phyloP scores from a whole-genome alignment of 495 filamentous ascomycete species.

The Immersiella caudata region DNA sequence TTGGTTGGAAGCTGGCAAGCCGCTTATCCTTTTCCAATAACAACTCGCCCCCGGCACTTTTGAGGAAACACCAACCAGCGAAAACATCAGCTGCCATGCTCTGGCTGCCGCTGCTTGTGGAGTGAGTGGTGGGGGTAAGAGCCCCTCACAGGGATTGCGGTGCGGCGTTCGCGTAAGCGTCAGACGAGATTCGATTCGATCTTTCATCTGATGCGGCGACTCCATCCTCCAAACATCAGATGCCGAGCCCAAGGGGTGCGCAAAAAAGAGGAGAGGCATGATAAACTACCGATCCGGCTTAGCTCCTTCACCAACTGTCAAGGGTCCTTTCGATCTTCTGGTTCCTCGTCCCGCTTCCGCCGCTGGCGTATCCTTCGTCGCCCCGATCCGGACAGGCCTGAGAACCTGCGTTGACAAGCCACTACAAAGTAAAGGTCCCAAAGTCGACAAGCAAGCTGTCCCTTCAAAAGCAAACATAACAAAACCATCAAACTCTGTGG shows the following conservation, averaged over 20 bases:
- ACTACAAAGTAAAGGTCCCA: neutral
- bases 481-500: neutral
- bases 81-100: neutral
- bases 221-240: neutral
- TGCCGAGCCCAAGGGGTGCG: constrained; percentile 7
- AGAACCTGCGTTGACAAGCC: neutral
- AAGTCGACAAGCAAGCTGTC: neutral
- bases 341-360: constrained; percentile 1
- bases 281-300: constrained; percentile 12
- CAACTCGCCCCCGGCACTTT: neutral
- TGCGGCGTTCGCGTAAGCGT: constrained; percentile 12
- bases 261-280: constrained; percentile 1
- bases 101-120: neutral
- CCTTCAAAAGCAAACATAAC: neutral
- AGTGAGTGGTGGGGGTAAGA: neutral
- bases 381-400: constrained; percentile 9
- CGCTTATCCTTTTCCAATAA: neutral
- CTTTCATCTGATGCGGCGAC: constrained; percentile 14
- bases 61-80: neutral
- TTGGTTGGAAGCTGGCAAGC: neutral
- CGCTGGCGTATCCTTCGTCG: constrained; percentile 7
- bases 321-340: constrained; percentile 13
- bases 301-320: neutral
- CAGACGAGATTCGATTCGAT: constrained; percentile 21
- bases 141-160: constrained; percentile 6